These are phyloP conservation scores for Aspergillus sp. DNA, from an alignment of 2,329 filamentous ascomycete genomes.

Conservation along the genomic window DNA sequence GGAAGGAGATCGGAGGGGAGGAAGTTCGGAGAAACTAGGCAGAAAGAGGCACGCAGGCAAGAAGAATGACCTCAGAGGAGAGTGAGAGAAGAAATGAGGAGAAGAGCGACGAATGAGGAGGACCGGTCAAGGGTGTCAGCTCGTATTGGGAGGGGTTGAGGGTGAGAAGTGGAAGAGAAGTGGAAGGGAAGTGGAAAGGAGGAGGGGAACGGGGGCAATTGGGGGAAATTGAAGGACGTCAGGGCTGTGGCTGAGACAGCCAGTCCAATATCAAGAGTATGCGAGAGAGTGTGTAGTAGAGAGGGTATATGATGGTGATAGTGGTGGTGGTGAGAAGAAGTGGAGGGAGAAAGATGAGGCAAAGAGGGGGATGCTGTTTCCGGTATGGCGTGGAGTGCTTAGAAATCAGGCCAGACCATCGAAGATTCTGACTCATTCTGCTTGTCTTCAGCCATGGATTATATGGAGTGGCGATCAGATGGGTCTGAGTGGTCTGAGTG, in stretches of 20 bases:
- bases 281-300: background rate
- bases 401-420: constrained; percentile 24
- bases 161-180: background rate
- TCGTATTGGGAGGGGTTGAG: background rate
- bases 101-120: background rate
- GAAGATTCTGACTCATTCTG: background rate
- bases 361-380: background rate
- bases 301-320: background rate
- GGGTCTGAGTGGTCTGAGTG: too few species aligned
- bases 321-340: background rate
- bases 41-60: background rate
- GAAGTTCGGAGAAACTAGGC: background rate
- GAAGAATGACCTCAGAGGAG: background rate
- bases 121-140: background rate
- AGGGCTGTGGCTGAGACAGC: background rate
- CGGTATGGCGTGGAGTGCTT: constrained; percentile 18
- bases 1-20: too few species aligned
- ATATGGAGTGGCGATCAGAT: too few species aligned
- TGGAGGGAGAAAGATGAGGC: background rate
- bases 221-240: too few species aligned
- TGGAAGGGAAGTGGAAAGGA: background rate
- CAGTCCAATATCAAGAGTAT: too few species aligned
- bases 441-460: background rate
- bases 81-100: background rate
- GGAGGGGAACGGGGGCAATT: background rate